Evolutionary conservation across 139 green algal species (phyloP), one percentile per base, ranked within the genome.

Genomic region (Chlamydomonas asymmetrica): DNA sequence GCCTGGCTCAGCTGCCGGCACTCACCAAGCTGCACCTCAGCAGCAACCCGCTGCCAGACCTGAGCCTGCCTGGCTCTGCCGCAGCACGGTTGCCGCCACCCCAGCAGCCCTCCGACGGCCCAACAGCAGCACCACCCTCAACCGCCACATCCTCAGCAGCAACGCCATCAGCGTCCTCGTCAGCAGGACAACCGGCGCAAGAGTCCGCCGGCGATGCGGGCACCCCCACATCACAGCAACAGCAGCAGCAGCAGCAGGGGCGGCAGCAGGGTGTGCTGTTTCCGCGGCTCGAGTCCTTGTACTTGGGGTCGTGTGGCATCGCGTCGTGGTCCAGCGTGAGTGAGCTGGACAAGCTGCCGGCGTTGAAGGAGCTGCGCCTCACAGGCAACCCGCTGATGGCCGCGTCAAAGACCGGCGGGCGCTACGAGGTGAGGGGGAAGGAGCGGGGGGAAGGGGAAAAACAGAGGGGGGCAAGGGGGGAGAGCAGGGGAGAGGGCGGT

Each of bases 381-480:
- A 90, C 78, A 3, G 86, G 88, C 71, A 97, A 97, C 62, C 88
- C 90, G 1, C 49, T 96, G 38, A 69, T 93, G n/a, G 54, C 71
- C 27, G 39, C 50, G 25, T 69, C 73, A 4, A 66, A 57, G 29
- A 77, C 74, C 1, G 85, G 84, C 27, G 81, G 84, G 3, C 66
- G 90, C 23, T 92, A 84, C 65, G 87, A 92, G 82, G 90, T 90
- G 68, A 35, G 56, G 8, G 56, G 56, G 31, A 29, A 8, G 16
- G 56, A 23, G 8, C 25, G 18, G 16, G 25, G 13, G 18, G 13
- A 22, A 34, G 56, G 6, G 71, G 9, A 35, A n/a, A 52, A 5
- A 37, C 23, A 39, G 31, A 57, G 49, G 43, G 32, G 60, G 9
- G 27, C n/a, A 8, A 41, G 41, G 60, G 6, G 20, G 29, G 6